Evolutionary conservation across 2,329 filamentous ascomycete genomes (phyloP).

Genomic region (Botryotinia globosa): DNA sequence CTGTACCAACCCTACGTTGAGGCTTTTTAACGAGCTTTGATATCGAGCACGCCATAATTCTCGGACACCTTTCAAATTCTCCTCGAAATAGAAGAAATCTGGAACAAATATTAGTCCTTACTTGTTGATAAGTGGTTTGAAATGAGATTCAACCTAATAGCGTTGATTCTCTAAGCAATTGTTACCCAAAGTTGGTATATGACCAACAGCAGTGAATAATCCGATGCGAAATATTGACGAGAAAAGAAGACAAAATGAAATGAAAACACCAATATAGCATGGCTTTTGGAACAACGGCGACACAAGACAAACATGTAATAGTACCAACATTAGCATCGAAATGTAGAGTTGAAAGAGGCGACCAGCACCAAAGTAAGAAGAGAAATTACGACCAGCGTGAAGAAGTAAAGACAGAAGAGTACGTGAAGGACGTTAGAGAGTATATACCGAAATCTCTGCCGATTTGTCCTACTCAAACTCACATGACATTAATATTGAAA

Average conservation of each 20-base stretch:
- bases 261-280: not conserved
- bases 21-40: not conserved
- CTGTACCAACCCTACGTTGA: not conserved
- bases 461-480: not conserved
- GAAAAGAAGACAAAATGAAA: not conserved
- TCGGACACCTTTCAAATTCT: accelerated
- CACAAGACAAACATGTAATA: not conserved
- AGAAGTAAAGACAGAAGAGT: not conserved
- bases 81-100: accelerated
- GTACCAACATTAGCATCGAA: not conserved
- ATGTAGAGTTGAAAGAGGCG: not conserved
- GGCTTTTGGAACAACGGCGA: not conserved
- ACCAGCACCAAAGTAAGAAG: not conserved
- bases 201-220: not conserved
- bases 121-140: accelerated
- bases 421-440: not conserved
- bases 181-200: not conserved
- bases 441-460: not conserved
- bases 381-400: constrained; percentile 1
- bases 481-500: too few relatives aligned
- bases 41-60: not conserved
- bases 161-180: not conserved
- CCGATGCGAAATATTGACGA: not conserved
- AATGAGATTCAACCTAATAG: not conserved
- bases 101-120: not conserved